Evolutionary conservation across 2,329 filamentous ascomycete species (phyloP).

Genomic region (Dactylellina leptospora): DNA sequence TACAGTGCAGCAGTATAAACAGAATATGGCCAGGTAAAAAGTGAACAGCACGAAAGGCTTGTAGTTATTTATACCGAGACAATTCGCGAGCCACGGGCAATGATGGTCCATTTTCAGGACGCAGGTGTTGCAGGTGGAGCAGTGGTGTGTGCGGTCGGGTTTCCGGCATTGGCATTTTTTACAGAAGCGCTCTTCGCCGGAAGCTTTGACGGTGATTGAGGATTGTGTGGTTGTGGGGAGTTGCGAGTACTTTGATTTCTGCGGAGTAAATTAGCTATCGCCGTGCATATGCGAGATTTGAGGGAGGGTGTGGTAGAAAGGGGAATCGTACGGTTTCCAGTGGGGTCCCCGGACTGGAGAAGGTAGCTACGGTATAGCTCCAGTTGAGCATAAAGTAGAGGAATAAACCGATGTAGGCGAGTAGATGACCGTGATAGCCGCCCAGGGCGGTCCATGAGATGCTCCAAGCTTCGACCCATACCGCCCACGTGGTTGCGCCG

Average conservation of each 20-base stretch:
- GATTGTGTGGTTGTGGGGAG: slow-evolving; percentile 77
- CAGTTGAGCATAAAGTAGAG: slow-evolving; percentile 84
- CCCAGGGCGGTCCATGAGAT: slow-evolving; percentile 69
- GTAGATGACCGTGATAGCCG: slow-evolving; percentile 63
- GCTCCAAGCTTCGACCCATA: slow-evolving; percentile 78
- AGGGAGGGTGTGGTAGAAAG: not conserved
- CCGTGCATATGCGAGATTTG: not conserved
- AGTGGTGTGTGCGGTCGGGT: slow-evolving; percentile 95
- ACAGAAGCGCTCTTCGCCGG: slow-evolving; percentile 86
- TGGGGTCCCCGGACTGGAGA: slow-evolving; percentile 83
- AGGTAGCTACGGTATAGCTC: slow-evolving; percentile 91
- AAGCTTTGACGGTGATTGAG: slow-evolving; percentile 90
- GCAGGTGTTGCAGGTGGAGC: slow-evolving; percentile 90
- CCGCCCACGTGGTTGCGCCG: slow-evolving; percentile 87
- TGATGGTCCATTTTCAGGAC: slow-evolving; percentile 99
- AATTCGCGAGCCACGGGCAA: slow-evolving; percentile 96
- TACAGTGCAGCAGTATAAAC: slow-evolving; percentile 80
- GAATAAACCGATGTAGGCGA: slow-evolving; percentile 72
- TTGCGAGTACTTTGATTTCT: slow-evolving; percentile 75
- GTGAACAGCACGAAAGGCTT: slow-evolving; percentile 94
- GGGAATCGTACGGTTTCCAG: slow-evolving; percentile 58
- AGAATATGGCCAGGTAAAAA: slow-evolving; percentile 86
- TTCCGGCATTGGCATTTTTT: slow-evolving; percentile 97
- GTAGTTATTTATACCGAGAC: slow-evolving; percentile 92
- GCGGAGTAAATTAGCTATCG: not conserved